phyloP scores from a whole-genome alignment of 2,329 filamentous ascomycete genomes.

The Diaporthe sp. region DNA sequence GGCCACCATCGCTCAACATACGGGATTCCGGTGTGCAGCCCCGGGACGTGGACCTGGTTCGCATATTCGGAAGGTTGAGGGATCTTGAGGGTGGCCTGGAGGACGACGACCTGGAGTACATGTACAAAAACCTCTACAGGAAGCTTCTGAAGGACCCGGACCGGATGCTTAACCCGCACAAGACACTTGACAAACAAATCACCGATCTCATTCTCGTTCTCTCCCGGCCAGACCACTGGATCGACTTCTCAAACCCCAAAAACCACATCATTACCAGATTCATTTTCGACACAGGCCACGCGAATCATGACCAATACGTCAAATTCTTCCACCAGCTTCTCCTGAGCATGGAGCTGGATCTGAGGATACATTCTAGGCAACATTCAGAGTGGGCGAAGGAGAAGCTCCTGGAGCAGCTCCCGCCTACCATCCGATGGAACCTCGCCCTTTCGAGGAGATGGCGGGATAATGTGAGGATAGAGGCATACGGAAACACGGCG shows the following conservation, averaged over 20 bases:
- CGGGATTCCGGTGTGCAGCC: slow-evolving; percentile 69
- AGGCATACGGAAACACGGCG: slow-evolving; percentile 66
- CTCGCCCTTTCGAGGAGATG: slow-evolving; percentile 80
- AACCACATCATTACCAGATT: slow-evolving; percentile 82
- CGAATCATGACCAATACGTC: slow-evolving; percentile 69
- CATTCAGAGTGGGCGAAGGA: slow-evolving; percentile 75
- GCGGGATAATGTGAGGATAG: slow-evolving; percentile 77
- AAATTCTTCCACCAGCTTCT: slow-evolving; percentile 84
- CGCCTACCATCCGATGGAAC: slow-evolving; percentile 79
- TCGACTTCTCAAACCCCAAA: slow-evolving; percentile 76
- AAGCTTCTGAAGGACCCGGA: slow-evolving; percentile 77
- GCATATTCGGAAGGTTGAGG: slow-evolving; percentile 70
- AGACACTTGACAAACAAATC: slow-evolving; percentile 77
- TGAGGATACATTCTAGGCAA: slow-evolving; percentile 74
- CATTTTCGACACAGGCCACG: slow-evolving; percentile 71
- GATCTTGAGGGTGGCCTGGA: slow-evolving; percentile 69
- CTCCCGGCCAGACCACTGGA: slow-evolving; percentile 74
- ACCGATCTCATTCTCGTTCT: slow-evolving; percentile 78
- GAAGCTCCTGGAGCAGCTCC: slow-evolving; percentile 73
- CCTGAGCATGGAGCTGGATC: slow-evolving; percentile 77
- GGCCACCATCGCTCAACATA: slow-evolving; percentile 68
- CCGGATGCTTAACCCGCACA: slow-evolving; percentile 70
- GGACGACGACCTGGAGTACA: slow-evolving; percentile 68
- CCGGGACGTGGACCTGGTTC: slow-evolving; percentile 70
- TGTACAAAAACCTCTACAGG: slow-evolving; percentile 76